Base-by-base conservation (phyloP, 2,329 filamentous ascomycete genomes). In the Ophiostoma tasmaniense region DNA sequence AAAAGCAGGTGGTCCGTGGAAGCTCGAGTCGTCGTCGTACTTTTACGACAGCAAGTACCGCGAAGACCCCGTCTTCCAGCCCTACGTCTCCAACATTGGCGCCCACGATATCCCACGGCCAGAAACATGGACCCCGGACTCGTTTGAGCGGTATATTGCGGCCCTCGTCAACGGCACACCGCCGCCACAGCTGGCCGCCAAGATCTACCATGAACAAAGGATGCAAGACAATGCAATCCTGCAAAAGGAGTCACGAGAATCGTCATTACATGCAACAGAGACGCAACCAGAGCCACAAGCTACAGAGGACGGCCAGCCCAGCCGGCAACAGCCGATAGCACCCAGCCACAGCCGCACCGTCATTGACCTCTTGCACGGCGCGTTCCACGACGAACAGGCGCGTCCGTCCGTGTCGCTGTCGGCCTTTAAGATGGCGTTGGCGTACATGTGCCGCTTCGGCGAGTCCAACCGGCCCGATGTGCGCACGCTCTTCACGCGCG, bases 361-460 rank as follows among this genome's bases (percentile, higher is more conserved):
- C 8, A 75, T 81, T 8, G 68, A 73, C 0, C 76, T 81, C 28
- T 76, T 85, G 20, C 72, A 77, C 39, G 70, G 73, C 1, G 77
- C 79, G 0, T 81, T 85, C 30, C 70, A 77, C 14, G 78, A 82
- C 37, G 74, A 76, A 0, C 71, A 74, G 0, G 75, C 80, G 0
- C 74, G 73, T 20, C 64, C 73, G 1, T 77, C 74, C 64, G 75
- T 83, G 20, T 81, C 82, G 0, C 74, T 75, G 6, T 71, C 78
- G 0, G 76, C 80, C 1, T 75, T 84, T 66, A 83, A 82, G 71
- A 75, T 79, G 72, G 82, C 82, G 4, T 75, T 85, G 52, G 75
- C 74, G 0, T 83, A 79, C 73, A 79, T 83, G 71, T 74, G 73
- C 50, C 65, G 66, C 3, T 70, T 69, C 17, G 77, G 77, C 37